Base-by-base conservation (phyloP, 2,329 filamentous ascomycete species). In the Amauroascus niger region DNA sequence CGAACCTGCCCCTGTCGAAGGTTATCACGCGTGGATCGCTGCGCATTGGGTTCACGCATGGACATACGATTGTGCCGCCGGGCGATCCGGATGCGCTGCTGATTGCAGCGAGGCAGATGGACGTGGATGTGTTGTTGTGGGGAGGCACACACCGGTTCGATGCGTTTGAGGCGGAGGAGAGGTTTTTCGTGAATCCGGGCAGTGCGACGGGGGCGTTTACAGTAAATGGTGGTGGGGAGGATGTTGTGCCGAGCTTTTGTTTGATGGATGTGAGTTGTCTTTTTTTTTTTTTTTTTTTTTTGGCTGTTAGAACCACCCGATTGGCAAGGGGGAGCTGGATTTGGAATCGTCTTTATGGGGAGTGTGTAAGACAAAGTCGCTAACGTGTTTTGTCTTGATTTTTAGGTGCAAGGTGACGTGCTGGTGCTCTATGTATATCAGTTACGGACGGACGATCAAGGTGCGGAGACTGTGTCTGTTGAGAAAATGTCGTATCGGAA, bases 391-490 rank as follows among this genome's bases (percentile, higher is more conserved):
- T 16, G 49, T 48, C 55, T 40, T 49, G 44, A 44, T 37, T 61
- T n/a, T 57, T 62, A 95, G 88, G 88, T 95, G 33, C 91, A 97
- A 80, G 91, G 91, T 30, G 94, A 96, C 67, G 94, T 94, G 14
- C 79, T 97, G 60, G 94, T 94, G 56, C 78, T 97, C 48, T 97
- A 97, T 69, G 91, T 97, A 51, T 97, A 97, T 68, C 86, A 90
- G 68, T 71, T 90, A 64, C 81, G 84, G 67, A 88, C 85, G 66
- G 86, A 88, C 62, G 82, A 80, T 54, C 83, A 86, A 60, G 87
- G 87, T 14, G 80, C 80, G 33, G 86, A 90, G 69, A 88, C 84
- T 56, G 86, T 91, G 44, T 84, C 84, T 14, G 87, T 91, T 40
- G 87, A 91, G 69, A 91, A 91, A 74, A 86, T 91, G 58, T 89